phyloP scores from a whole-genome alignment of 1,139 yeast genomes.

The Scheffersomyces segobiensis region DNA sequence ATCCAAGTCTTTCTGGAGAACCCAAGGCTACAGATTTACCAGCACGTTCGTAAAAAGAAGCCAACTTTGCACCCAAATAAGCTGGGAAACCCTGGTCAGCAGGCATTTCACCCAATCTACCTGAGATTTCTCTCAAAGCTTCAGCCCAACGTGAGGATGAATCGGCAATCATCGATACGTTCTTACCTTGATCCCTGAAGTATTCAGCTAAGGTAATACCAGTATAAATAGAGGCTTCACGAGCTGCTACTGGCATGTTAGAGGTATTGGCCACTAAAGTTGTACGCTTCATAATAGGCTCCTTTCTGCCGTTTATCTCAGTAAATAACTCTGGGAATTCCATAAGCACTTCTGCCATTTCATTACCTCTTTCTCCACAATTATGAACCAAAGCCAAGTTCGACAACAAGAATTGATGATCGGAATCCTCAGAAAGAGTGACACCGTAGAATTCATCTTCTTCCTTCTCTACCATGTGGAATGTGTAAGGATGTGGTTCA shows the following conservation, averaged over 20 bases:
- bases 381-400: constrained; percentile 38
- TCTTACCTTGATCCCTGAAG: constrained; percentile 99
- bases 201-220: constrained; percentile 98
- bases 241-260: constrained; percentile 99
- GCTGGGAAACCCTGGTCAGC: constrained; percentile 99
- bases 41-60: constrained; percentile 99
- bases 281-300: constrained; percentile 99
- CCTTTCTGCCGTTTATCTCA: constrained; percentile 88
- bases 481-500: constrained; percentile 23
- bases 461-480: constrained; percentile 21
- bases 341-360: constrained; percentile 99
- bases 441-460: constrained; percentile 40
- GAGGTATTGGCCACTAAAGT: constrained; percentile 98
- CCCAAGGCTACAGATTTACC: constrained; percentile 96
- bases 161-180: constrained; percentile 99
- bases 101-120: constrained; percentile 99
- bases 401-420: constrained; percentile 39
- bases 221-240: constrained; percentile 99
- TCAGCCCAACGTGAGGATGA: constrained; percentile 99
- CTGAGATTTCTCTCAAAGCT: constrained; percentile 98
- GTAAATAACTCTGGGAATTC: constrained; percentile 98
- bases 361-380: constrained; percentile 94
- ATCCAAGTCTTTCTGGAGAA: constrained; percentile 93
- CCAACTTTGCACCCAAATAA: constrained; percentile 95
- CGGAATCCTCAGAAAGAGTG: constrained; percentile 36